phyloP scores from a whole-genome alignment of 2,329 filamentous ascomycete genomes.

The Fusarium torulosum region DNA sequence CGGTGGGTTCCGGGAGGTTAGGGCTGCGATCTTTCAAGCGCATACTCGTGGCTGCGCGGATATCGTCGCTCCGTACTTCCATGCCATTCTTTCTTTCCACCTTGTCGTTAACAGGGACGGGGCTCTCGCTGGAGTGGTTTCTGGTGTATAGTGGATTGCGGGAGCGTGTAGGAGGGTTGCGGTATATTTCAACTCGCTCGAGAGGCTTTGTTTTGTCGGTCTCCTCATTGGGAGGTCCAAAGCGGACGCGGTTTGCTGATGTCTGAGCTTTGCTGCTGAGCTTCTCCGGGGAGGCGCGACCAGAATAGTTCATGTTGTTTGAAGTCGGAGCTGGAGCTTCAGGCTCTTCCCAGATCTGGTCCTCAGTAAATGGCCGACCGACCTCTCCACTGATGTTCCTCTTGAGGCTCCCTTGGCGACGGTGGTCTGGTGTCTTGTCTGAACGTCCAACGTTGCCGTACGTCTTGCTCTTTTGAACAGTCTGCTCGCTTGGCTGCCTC shows the following conservation, averaged over 20 bases:
- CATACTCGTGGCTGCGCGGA: conserved; percentile 91
- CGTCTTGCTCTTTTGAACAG: conserved; percentile 52
- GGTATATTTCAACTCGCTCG: conserved; percentile 79
- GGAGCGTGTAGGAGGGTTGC: conserved; percentile 85
- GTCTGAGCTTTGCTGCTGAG: conserved; percentile 52
- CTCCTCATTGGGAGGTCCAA: conserved; percentile 59
- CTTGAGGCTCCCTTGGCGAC: conserved; percentile 74
- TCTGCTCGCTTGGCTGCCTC: conserved; percentile 28
- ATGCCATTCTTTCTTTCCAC: conserved; percentile 79
- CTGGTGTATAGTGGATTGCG: conserved; percentile 83
- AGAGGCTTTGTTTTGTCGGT: conserved; percentile 54
- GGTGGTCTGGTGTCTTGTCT: conserved; percentile 55
- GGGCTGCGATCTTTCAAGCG: conserved; percentile 85
- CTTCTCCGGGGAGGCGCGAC: conserved; percentile 52
- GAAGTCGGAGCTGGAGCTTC: conserved; percentile 59
- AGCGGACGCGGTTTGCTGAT: conserved; percentile 51
- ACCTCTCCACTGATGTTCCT: conserved; percentile 78
- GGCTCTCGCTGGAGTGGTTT: conserved; percentile 63
- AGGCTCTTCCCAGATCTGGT: conserved; percentile 92
- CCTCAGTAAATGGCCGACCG: conserved; percentile 75
- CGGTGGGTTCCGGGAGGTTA: conserved; percentile 87
- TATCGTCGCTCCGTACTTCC: conserved; percentile 88
- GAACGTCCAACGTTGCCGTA: conserved; percentile 58
- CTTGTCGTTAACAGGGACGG: conserved; percentile 54
- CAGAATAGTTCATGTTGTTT: conserved; percentile 33